These are phyloP conservation scores for Aspergillus candidus DNA, from an alignment of 2,329 filamentous ascomycete species.

Conservation along the genomic window DNA sequence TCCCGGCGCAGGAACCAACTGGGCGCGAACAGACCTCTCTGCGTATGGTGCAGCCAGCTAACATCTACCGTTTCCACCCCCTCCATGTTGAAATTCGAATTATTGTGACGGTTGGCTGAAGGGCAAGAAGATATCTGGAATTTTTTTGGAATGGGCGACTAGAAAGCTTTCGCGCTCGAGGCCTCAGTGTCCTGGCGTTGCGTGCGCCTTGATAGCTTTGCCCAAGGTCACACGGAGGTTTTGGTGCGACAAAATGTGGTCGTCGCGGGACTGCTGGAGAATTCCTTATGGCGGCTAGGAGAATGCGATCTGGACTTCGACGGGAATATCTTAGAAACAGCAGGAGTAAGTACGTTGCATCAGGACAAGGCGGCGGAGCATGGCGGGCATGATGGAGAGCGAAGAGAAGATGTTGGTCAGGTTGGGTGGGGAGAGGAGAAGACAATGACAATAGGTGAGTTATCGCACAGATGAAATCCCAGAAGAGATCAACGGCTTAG, in stretches of 20 bases:
- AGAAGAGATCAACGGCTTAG: background rate
- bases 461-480: background rate
- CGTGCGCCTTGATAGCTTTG: no score
- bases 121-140: background rate
- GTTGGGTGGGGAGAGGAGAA: background rate
- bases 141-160: background rate
- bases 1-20: background rate
- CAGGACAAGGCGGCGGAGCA: conserved; percentile 12
- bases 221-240: no score
- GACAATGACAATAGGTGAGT: background rate
- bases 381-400: conserved; percentile 13
- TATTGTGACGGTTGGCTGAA: background rate
- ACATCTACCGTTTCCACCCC: conserved; percentile 78
- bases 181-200: no score
- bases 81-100: conserved; percentile 56
- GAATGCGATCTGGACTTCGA: conserved; percentile 1
- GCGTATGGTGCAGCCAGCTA: conserved; percentile 81
- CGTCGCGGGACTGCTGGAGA: background rate
- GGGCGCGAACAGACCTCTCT: conserved; percentile 58
- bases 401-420: background rate
- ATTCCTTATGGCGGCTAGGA: background rate
- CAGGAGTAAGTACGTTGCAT: conserved; percentile 11
- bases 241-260: no score
- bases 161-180: background rate
- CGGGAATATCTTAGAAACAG: conserved; percentile 8